phyloP scores from a whole-genome alignment of 371 early-diverging fungal species.

The Mucor sp. region DNA sequence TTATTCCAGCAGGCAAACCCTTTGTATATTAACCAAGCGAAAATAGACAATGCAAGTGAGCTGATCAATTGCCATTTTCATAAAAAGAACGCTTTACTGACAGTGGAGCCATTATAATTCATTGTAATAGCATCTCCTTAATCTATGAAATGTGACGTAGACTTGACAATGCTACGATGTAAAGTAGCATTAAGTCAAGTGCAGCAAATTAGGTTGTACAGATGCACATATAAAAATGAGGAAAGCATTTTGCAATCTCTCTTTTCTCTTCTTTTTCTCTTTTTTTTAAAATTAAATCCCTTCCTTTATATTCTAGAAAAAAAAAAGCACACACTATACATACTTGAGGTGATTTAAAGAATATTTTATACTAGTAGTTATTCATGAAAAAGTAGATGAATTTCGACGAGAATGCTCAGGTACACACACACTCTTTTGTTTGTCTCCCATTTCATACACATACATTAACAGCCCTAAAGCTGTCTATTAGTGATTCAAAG shows the following conservation, averaged over 20 bases:
- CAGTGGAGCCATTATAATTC: background rate
- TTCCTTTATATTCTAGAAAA: background rate
- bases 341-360: background rate
- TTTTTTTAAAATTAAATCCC: background rate
- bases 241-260: background rate
- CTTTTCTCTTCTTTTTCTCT: background rate
- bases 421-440: background rate
- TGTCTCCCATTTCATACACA: background rate
- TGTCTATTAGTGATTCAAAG: conserved; percentile 21
- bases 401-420: conserved; percentile 31
- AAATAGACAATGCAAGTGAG: background rate
- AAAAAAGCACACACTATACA: background rate
- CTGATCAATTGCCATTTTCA: background rate
- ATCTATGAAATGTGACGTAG: background rate
- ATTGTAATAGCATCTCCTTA: background rate
- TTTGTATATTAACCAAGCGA: background rate
- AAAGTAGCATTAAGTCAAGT: background rate
- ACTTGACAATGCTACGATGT: conserved; percentile 1
- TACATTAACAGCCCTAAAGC: conserved; percentile 4
- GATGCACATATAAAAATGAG: background rate
- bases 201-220: conserved; percentile 1
- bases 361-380: background rate
- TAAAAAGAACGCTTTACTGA: background rate
- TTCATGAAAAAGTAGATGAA: conserved; percentile 33
- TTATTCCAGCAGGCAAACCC: background rate